Evolutionary conservation across 73 alveolate genomes (phyloP), one percentile per base, ranked within the genome.

Genomic region (Stentor roeselii): DNA sequence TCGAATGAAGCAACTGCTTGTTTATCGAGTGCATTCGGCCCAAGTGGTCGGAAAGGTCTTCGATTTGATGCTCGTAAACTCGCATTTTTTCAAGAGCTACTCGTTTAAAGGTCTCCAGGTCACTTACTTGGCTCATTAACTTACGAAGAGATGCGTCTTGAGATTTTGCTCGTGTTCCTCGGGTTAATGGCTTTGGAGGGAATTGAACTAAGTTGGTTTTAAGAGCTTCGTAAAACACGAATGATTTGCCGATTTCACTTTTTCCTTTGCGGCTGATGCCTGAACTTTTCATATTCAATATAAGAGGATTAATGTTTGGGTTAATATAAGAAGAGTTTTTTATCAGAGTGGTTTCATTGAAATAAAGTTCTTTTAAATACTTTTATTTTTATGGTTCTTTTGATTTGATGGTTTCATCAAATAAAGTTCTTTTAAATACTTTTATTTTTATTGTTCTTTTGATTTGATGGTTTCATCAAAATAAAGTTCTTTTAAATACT

Each of bases 121-220:
- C 80, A 50, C 67, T 50, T 50, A 50, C 21, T 50, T 50, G 67
- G 21, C 6, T 50, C 67, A 50, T 50, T 21, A 50, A 50, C 67
- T 50, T 50, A 11, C 67, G 6, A 50, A 21, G 21, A 21, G 6
- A 11, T 21, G 21, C 67, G 21, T 50, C 67, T 50, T 50, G 67
- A 50, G 67, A 50, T 11, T 50, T 6, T 50, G 67, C 21, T 50
- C 67, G 6, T 6, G 67, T 50, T 50, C 67, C 67, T 11, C 67
- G 67, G 6, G 67, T 50, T 50, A 50, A 50, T 50, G 67, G 67
- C 67, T 50, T 50, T 50, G 67, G 67, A 50, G 67, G 67, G 21
- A 50, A 50, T 50, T 50, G 67, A 50, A 6, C 67, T 50, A 50
- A 21, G 67, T 50, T 50, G 21, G 67, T 50, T 21, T 50, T 50